Evolutionary conservation across 2,329 filamentous ascomycete species (phyloP).

Genomic region (Sporothrix brasiliensis): DNA sequence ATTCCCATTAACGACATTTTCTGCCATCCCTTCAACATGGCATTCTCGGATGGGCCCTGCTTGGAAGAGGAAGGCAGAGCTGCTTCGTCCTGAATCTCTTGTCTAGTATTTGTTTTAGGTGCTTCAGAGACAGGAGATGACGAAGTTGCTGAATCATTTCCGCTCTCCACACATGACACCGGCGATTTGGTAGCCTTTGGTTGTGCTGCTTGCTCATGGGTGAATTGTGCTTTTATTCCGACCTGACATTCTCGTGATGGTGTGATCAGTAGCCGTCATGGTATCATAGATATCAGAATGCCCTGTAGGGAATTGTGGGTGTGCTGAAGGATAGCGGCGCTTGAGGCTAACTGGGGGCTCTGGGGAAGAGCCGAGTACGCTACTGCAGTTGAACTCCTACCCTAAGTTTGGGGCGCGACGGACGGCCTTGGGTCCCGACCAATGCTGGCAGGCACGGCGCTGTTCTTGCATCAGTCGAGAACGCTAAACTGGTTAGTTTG

Average conservation of each 20-base stretch:
- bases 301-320: neutral
- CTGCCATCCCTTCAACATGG: neutral
- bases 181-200: conserved; percentile 6
- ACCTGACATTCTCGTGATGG: neutral
- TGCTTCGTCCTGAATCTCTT: neutral
- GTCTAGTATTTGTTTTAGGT: neutral
- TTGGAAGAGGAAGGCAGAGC: neutral
- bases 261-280: conserved; percentile 20
- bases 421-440: neutral
- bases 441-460: no score
- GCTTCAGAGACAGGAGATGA: neutral
- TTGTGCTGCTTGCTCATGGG: neutral
- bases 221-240: neutral
- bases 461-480: no score
- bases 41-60: neutral
- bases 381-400: conserved; percentile 9
- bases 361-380: conserved; percentile 10
- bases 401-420: neutral
- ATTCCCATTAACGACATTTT: no score
- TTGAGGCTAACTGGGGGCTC: neutral
- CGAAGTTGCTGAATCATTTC: conserved; percentile 9
- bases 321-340: neutral
- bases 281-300: neutral
- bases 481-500: neutral
- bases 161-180: neutral